A percentile compares a stretch with the other conserved stretches of the same genome.
Evolutionary conservation across 306 rosid genomes (phyloP).

Genomic region (Vigna unguiculata): DNA sequence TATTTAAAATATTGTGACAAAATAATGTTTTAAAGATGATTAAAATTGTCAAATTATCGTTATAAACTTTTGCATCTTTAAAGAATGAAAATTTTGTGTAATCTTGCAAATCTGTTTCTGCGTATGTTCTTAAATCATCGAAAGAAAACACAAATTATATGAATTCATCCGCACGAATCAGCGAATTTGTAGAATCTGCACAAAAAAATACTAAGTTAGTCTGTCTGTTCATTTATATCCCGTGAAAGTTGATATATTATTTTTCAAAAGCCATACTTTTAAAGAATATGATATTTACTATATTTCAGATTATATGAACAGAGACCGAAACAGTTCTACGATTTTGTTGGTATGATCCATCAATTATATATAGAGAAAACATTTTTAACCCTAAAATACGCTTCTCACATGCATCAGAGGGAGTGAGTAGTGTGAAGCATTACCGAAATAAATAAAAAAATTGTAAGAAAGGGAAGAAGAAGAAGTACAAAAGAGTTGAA

Average conservation of each 20-base stretch:
- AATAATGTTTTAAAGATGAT: too few relatives aligned
- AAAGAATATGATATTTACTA: neutral
- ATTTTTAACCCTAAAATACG: conserved; percentile 4
- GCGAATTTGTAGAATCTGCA: too few relatives aligned
- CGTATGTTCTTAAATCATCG: too few relatives aligned
- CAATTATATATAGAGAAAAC: neutral
- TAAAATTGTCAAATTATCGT: too few relatives aligned
- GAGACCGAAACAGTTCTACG: neutral
- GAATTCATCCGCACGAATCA: too few relatives aligned
- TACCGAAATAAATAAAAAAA: neutral
- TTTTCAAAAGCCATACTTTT: neutral
- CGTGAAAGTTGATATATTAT: neutral
- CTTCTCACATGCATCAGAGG: conserved; percentile 12
- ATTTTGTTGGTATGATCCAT: neutral
- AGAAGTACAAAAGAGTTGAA: conserved; percentile 10
- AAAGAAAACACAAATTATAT: too few relatives aligned
- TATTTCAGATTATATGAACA: neutral
- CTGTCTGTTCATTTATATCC: neutral
- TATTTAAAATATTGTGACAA: too few relatives aligned
- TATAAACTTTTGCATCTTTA: too few relatives aligned
- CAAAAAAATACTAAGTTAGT: too few relatives aligned
- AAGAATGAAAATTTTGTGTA: too few relatives aligned
- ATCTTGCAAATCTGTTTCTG: too few relatives aligned
- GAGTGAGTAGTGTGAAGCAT: neutral
- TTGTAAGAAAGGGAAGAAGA: neutral